Evolutionary conservation across 2,329 filamentous ascomycete genomes (phyloP), one percentile per base, ranked within the genome.

Genomic region (Curvularia sp.): DNA sequence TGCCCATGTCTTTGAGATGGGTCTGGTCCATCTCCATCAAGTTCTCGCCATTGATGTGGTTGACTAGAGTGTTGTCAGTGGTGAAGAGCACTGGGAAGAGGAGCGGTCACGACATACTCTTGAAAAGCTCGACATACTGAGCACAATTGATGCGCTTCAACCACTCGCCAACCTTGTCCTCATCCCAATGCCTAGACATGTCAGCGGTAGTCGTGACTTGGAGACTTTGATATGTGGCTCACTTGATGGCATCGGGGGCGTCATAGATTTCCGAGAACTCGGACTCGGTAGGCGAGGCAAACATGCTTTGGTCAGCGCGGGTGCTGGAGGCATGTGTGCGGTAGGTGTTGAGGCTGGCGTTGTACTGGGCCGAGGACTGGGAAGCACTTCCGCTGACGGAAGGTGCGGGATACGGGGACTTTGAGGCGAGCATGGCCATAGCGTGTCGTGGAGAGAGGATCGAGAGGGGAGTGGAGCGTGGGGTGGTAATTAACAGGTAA

Each of bases 1-100:
- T 94, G 42, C 95, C 95, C 87, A 99, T 96, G 77, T 99, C 95
- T 78, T 97, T 96, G 63, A 99, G 84, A 39, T 96, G 92, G 55
- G 93, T 89, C 82, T 97, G 96, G 78, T 99, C 95, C 84, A 97
- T 94, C 79, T 99, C 95, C 68, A 99, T 84, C 43, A 99, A 83
- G 74, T 96, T 97, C 80, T 97, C 93, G 71, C 95, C 95, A 74
- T 95, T 99, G 81, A 99, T 97, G 78, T 98, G 92, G 77, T 99
- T 97, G 74, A 88, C 84, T 86, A 60, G 39, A 42, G 67, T n/a
- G 23, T 25, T 12, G 70, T 74, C 39, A 75, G 66, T 38, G 38
- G 18, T 38, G 28, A 18, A 25, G 7, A 25, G 41, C 7, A 27
- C 27, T 36, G 8, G 30, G 18, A 13, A 5, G 13, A 30, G 36